A percentile compares a stretch with the other conserved stretches of the same genome.
Conservation (phyloP, 108 stramenopile species). For the Mediolabrus comicus region DNA sequence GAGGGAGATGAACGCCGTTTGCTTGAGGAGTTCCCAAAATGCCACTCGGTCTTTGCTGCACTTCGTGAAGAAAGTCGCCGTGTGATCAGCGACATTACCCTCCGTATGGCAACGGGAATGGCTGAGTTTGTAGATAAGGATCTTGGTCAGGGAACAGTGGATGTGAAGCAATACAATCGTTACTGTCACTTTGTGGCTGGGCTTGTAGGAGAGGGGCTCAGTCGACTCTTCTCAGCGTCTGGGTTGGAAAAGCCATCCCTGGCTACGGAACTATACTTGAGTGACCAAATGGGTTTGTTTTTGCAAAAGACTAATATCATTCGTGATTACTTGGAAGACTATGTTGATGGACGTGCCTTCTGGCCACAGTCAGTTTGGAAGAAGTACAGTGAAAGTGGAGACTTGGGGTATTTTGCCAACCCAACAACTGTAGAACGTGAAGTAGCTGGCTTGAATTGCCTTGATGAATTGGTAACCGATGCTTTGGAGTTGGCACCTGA, state of each 20-base stretch:
- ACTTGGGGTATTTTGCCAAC: constrained; percentile 86
- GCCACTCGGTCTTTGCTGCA: constrained; percentile 79
- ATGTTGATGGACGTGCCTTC: constrained; percentile 97
- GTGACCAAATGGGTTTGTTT: constrained; percentile 98
- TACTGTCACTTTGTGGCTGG: constrained; percentile 99
- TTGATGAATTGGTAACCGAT: constrained; percentile 97
- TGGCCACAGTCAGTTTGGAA: constrained; percentile 98
- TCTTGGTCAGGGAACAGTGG: constrained; percentile 94
- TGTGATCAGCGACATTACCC: constrained; percentile 94
- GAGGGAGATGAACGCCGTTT: constrained; percentile 91
- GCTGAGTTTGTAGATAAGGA: constrained; percentile 97
- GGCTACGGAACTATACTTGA: constrained; percentile 63
- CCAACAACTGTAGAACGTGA: constrained; percentile 53
- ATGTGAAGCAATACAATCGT: constrained; percentile 88
- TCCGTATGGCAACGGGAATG: constrained; percentile 98
- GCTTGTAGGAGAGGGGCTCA: constrained; percentile 96
- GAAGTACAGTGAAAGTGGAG: constrained; percentile 73
- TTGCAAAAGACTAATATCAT: constrained; percentile 99
- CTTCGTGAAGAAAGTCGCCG: constrained; percentile 58
- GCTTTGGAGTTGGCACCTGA: constrained; percentile 94
- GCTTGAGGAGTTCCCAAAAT: constrained; percentile 90
- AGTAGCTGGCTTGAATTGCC: constrained; percentile 63
- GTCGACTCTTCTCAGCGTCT: constrained; percentile 89
- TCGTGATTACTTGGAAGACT: constrained; percentile 99
- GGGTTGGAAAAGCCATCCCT: constrained; percentile 76